These are phyloP conservation scores for Citrullus colocynthis DNA, from an alignment of 306 rosid genomes.

Conservation along the genomic window DNA sequence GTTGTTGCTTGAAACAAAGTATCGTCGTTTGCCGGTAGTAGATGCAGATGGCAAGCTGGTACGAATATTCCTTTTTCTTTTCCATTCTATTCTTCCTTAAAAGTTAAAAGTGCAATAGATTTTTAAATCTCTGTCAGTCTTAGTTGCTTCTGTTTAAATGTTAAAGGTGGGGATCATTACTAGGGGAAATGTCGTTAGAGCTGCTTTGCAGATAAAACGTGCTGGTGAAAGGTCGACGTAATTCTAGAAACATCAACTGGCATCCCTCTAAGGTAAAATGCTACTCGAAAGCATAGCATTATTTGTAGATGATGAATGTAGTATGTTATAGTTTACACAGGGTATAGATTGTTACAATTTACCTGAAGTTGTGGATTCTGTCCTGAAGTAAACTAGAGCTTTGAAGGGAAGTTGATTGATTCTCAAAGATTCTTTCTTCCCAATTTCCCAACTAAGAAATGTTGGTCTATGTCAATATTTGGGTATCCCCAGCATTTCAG, in stretches of 20 bases:
- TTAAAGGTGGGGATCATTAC: conserved; percentile 80
- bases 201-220: conserved; percentile 74
- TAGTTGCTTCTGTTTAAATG: conserved; percentile 15
- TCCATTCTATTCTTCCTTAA: not conserved
- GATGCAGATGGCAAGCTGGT: conserved; percentile 76
- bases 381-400: not conserved
- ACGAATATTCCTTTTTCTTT: conserved; percentile 7
- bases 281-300: not conserved
- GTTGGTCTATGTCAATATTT: conserved; percentile 3
- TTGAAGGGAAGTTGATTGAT: not conserved
- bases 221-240: conserved; percentile 19
- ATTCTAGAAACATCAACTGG: not conserved
- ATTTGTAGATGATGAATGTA: conserved; percentile 2
- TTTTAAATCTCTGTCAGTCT: conserved; percentile 12
- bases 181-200: conserved; percentile 80
- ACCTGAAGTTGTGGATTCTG: not conserved
- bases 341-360: not conserved
- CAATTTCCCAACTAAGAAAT: not conserved
- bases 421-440: not conserved
- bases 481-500: conserved; percentile 2
- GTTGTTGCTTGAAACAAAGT: conserved; percentile 85
- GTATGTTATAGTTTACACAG: not conserved
- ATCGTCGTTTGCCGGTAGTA: conserved; percentile 81
- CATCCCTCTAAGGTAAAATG: not conserved
- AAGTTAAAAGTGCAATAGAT: no score